phyloP scores from a whole-genome alignment of 495 filamentous ascomycete species.

The Cladorrhinum samala region DNA sequence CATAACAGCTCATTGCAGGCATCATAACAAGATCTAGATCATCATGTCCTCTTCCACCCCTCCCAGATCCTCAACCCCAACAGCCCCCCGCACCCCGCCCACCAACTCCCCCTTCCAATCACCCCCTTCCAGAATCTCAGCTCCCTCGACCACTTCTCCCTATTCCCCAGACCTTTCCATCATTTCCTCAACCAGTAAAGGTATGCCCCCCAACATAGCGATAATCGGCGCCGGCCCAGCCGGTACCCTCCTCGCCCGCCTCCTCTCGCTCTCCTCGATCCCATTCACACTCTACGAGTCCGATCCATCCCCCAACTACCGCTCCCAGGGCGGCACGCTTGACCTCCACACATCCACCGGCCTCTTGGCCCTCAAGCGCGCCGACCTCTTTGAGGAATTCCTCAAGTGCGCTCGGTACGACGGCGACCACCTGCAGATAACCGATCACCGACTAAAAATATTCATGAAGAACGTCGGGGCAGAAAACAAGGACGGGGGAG shows the following conservation, averaged over 20 bases:
- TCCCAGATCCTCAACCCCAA: too few species aligned
- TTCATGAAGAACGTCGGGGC: conserved; percentile 10
- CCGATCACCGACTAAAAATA: conserved; percentile 29
- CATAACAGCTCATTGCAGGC: too few species aligned
- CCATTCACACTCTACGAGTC: conserved; percentile 45
- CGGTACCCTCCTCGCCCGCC: conserved; percentile 49
- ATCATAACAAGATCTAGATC: too few species aligned
- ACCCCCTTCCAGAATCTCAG: too few species aligned
- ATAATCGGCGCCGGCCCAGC: conserved; percentile 54
- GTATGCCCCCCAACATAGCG: conserved; percentile 36
- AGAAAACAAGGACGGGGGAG: background rate
- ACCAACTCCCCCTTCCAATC: too few species aligned
- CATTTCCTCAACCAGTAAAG: background rate
- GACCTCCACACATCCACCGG: conserved; percentile 50
- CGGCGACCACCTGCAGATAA: conserved; percentile 40
- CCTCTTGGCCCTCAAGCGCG: conserved; percentile 44
- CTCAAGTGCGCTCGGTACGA: conserved; percentile 38
- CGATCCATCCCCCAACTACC: conserved; percentile 35
- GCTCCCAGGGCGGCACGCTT: conserved; percentile 47
- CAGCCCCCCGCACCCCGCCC: too few species aligned
- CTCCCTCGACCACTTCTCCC: background rate
- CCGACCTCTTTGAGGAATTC: conserved; percentile 45
- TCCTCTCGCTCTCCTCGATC: conserved; percentile 40
- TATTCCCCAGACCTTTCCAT: background rate
- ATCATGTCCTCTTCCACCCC: too few species aligned